phyloP scores from a whole-genome alignment of 192 early-diverging fungal genomes.

The Coemansia sp. region DNA sequence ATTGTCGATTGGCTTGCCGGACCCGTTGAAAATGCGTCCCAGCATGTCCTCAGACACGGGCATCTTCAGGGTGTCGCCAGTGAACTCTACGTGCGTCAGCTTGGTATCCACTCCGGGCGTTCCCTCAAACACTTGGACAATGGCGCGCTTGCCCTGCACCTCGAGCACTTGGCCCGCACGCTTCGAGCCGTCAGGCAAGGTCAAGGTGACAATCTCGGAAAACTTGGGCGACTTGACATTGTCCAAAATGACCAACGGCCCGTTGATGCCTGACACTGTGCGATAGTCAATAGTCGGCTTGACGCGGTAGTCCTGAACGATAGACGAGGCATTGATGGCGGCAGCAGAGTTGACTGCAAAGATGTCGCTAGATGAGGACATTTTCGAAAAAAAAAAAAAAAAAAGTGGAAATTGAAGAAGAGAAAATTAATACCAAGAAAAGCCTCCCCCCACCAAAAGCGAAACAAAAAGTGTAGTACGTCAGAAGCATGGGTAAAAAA shows the following conservation, averaged over 20 bases:
- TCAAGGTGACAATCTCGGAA: constrained; percentile 95
- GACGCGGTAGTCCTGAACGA: constrained; percentile 49
- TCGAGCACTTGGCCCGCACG: constrained; percentile 97
- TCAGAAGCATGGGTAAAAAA: constrained; percentile 3
- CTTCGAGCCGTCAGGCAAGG: constrained; percentile 92
- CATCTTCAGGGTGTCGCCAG: constrained; percentile 92
- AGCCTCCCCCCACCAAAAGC: too few relatives aligned
- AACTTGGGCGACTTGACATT: constrained; percentile 99
- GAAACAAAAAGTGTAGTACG: not conserved
- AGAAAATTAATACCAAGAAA: not conserved
- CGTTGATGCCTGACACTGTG: constrained; percentile 96
- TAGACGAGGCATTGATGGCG: constrained; percentile 48
- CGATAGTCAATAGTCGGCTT: constrained; percentile 73
- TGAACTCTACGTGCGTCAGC: constrained; percentile 92
- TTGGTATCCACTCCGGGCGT: constrained; percentile 96
- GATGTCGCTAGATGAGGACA: constrained; percentile 40
- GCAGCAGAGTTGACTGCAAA: constrained; percentile 50
- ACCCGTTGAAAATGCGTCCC: constrained; percentile 98
- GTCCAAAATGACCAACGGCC: constrained; percentile 97
- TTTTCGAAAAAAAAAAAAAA: not conserved
- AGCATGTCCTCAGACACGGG: constrained; percentile 99
- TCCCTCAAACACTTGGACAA: constrained; percentile 98
- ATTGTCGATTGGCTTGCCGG: constrained; percentile 97
- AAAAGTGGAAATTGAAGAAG: not conserved
- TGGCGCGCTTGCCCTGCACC: constrained; percentile 91